Base-by-base conservation (phyloP, 2,329 filamentous ascomycete species). In the Cordyceps fumosorosea region DNA sequence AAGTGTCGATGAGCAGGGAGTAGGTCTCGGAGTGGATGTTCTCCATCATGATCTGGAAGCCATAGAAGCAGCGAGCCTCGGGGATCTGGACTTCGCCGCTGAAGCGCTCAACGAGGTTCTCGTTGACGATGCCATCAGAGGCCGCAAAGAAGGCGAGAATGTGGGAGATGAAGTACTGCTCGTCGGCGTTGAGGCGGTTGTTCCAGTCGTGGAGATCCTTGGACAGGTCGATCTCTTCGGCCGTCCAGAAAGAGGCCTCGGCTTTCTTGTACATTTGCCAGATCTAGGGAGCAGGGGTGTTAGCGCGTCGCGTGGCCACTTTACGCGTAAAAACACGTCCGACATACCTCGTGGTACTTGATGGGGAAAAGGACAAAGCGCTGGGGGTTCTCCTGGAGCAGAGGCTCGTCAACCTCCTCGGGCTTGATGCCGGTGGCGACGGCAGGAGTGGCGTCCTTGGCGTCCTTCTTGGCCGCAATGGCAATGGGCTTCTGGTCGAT, bases 231-330 rank as follows among this genome's bases (percentile, higher is more conserved):
- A 99, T 98, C 83, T 99, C 95, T 78, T 99, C 95, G 58, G 95
- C 95, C 48, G 95, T 99, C 95, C 95, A 99, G 88, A 99, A 99
- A 50, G 95, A 98, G 59, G 95, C 95, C 78, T 99, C 93, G 68
- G 93, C 93, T 82, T 98, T 98, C 87, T 99, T 99, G 87, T 99
- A 99, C 93, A 98, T 98, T 79, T 98, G 93, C 95, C 95, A 99
- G 78, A 97, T 96, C 93, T 97, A 67, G 65, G 59, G 65, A 57
- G 65, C 65, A 62, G 65, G 37, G 8, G 62, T 62, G 74, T 84
- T 73, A 82, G 78, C 70, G 63, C 54, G 65, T 40, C 47, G 57
- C 64, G 58, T 59, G 70, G 69, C 70, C 82, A 88, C 82, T 89
- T 83, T 82, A 91, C 88, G 87, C 89, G 89, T 88, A 69, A 77